These are phyloP conservation scores for Wickerhamomyces sp. DNA, from an alignment of 1,139 yeast species.

Conservation along the genomic window DNA sequence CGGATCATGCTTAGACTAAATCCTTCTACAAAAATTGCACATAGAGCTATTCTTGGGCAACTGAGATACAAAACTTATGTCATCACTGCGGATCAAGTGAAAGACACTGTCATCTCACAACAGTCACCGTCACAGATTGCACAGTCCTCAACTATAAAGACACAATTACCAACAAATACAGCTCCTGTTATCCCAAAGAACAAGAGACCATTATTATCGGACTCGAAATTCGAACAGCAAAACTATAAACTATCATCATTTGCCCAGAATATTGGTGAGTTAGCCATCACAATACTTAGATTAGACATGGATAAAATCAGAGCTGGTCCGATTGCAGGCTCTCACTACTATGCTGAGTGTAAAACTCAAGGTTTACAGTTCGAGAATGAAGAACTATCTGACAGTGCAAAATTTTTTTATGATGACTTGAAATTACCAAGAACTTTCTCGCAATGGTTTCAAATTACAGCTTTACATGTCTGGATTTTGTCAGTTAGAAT, in stretches of 20 bases:
- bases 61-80: slow-evolving; percentile 13
- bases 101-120: slow-evolving; percentile 12
- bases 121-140: slow-evolving; percentile 23
- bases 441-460: slow-evolving; percentile 93
- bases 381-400: slow-evolving; percentile 62
- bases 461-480: slow-evolving; percentile 81
- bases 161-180: slow-evolving; percentile 16
- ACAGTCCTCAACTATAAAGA: slow-evolving; percentile 19
- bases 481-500: slow-evolving; percentile 93
- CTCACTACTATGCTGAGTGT: slow-evolving; percentile 80
- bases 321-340: slow-evolving; percentile 93
- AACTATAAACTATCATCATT: slow-evolving; percentile 59
- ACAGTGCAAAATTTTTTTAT: slow-evolving; percentile 68
- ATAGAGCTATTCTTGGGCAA: neutral
- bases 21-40: neutral
- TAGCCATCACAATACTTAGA: slow-evolving; percentile 58
- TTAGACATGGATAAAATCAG: slow-evolving; percentile 90
- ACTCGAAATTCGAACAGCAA: slow-evolving; percentile 54
- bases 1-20: neutral
- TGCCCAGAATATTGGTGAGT: slow-evolving; percentile 71
- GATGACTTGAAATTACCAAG: slow-evolving; percentile 76
- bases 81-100: slow-evolving; percentile 11
- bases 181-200: slow-evolving; percentile 27
- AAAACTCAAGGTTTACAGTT: slow-evolving; percentile 78
- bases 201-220: slow-evolving; percentile 48